phyloP scores from a whole-genome alignment of 2,329 filamentous ascomycete species.

The Sporothrix brasiliensis region DNA sequence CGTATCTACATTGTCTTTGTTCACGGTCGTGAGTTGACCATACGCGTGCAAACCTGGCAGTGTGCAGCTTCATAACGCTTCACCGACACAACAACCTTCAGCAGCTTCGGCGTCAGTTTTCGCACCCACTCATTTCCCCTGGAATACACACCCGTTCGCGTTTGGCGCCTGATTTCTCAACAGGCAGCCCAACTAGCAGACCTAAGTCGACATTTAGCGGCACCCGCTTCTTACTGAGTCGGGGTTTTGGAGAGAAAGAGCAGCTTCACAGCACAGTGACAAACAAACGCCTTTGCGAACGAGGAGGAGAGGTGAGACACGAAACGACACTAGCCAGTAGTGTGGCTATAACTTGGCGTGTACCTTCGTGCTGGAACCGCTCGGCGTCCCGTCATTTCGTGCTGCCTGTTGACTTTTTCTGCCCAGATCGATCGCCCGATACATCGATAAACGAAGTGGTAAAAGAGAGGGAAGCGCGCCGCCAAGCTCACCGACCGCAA shows the following conservation, averaged over 20 bases:
- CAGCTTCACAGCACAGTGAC: neutral
- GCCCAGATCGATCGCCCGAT: constrained; percentile 10
- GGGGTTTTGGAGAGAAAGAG: constrained; percentile 2
- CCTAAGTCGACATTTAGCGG: constrained; percentile 25
- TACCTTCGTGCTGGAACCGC: neutral
- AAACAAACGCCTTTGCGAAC: neutral
- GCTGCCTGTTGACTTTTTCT: constrained; percentile 15
- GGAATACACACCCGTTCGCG: neutral
- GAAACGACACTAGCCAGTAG: constrained; percentile 22
- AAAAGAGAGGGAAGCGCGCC: neutral
- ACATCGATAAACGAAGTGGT: constrained; percentile 11
- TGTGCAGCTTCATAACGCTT: constrained; percentile 2
- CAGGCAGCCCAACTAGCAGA: neutral
- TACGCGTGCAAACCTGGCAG: neutral
- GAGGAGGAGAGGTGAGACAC: neutral
- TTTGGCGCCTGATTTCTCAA: constrained; percentile 7
- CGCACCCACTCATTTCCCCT: neutral
- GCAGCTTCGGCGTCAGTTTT: neutral
- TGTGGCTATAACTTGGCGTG: constrained; percentile 6
- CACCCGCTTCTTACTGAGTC: constrained; percentile 29
- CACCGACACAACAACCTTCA: neutral
- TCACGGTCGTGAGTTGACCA: neutral
- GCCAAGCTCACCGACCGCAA: neutral
- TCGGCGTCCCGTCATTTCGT: constrained; percentile 1
- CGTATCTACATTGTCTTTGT: neutral